Percentiles rank a stretch among this genome's conserved stretches.
These are phyloP conservation scores for Capronia coronata DNA, from an alignment of 2,329 filamentous ascomycete genomes.

Conservation along the genomic window DNA sequence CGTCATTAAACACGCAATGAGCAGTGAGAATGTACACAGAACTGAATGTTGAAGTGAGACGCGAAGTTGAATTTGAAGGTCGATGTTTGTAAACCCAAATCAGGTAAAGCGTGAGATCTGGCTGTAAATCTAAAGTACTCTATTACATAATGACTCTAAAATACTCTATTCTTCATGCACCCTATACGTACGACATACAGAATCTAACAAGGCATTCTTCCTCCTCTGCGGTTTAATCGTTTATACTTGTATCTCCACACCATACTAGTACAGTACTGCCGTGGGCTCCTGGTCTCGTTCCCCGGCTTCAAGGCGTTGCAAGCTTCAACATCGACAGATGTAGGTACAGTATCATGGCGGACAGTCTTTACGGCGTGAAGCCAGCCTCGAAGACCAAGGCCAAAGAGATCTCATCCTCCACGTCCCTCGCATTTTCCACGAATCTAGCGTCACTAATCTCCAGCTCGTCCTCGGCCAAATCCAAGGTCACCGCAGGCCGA, in stretches of 20 bases:
- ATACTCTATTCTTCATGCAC: too few species aligned
- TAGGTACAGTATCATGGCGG: constrained; percentile 42
- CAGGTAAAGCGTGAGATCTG: not conserved
- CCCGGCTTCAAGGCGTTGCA: not conserved
- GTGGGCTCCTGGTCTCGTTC: not conserved
- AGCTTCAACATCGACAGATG: not conserved
- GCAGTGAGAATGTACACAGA: too few species aligned
- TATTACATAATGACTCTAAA: too few species aligned
- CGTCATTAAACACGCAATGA: too few species aligned
- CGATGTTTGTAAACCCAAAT: not conserved
- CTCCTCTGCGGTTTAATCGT: too few species aligned
- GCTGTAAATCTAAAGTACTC: too few species aligned
- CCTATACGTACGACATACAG: too few species aligned
- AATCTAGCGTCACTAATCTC: constrained; percentile 78
- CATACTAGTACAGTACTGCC: too few species aligned
- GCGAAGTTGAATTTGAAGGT: not conserved
- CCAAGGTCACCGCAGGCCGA: constrained; percentile 38
- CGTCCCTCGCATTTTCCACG: constrained; percentile 77
- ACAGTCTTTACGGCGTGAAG: constrained; percentile 71
- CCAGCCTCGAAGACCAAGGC: constrained; percentile 59
- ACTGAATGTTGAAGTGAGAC: too few species aligned
- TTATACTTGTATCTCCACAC: too few species aligned
- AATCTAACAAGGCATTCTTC: too few species aligned
- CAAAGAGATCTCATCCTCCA: constrained; percentile 62
- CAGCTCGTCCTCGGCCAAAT: constrained; percentile 42